A percentile compares a stretch with the other conserved stretches of the same genome.
phyloP scores from a whole-genome alignment of 305 asterid genomes.

The Salvia sclarea region DNA sequence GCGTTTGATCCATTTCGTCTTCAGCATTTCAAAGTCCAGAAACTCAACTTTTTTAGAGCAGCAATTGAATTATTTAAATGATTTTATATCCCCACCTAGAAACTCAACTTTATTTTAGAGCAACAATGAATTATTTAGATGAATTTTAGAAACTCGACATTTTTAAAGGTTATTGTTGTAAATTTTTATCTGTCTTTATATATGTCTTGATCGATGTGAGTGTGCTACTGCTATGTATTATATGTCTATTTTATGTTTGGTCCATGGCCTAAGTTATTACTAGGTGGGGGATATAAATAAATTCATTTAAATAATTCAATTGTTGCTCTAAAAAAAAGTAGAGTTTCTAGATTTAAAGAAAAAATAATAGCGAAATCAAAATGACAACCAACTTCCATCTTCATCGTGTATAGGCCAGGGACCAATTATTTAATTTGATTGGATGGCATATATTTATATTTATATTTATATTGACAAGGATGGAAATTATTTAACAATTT shows the following conservation, averaged over 20 bases:
- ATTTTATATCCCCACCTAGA: too few species aligned
- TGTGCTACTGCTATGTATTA: neutral
- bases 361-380: neutral
- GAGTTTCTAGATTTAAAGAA: neutral
- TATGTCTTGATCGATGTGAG: too few species aligned
- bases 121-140: too few species aligned
- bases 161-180: too few species aligned
- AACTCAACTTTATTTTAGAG: too few species aligned
- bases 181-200: too few species aligned
- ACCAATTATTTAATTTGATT: neutral
- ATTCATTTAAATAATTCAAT: neutral
- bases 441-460: neutral
- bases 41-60: too few species aligned
- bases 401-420: neutral
- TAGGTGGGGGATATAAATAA: neutral
- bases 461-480: neutral
- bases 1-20: too few species aligned
- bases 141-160: too few species aligned
- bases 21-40: too few species aligned
- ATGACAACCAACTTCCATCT: constrained; percentile 4
- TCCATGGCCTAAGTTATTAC: neutral
- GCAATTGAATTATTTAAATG: too few species aligned
- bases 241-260: neutral
- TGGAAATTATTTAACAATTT: neutral
- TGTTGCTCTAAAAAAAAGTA: neutral